Evolutionary conservation across 2,329 filamentous ascomycete species (phyloP), one percentile per base, ranked within the genome.

Genomic region (Paraconiothyrium sp.): DNA sequence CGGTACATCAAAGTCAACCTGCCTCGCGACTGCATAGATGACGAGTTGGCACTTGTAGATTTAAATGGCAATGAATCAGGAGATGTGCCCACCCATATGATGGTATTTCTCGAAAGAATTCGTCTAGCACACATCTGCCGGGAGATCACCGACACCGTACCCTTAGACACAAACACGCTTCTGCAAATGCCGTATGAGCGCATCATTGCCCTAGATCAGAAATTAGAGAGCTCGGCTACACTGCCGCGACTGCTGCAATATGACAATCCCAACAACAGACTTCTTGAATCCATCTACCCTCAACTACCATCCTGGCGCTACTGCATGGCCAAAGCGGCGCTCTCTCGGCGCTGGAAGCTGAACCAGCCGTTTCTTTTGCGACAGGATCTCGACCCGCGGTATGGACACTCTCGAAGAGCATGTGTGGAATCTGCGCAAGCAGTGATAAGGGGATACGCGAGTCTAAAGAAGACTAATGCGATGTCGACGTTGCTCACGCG

Each of bases 1-100:
- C 64, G 65, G 4, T 78, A 81, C 10, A 80, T 80, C 71, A 70
- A 65, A 22, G 76, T 76, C 6, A 71, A 74, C 14, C 75, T 74
- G 27, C 79, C 80, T 34, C 60, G 58, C 14, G 77, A 80, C 60
- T 64, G 69, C 1, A 67, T 75, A 30, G 79, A 81, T 57, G 66
- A 72, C 14, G 70, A 74, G 64, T 77, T 55, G 68, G 67, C n/a
- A 3, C 32, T 54, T 2, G 72, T 67, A 60, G 54, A 37, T 39
- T 24, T 37, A 11, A 39, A 58, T 8, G 62, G 62, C 22, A 64
- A 6, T 16, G 22, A 61, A 16, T 64, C 68, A 13, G 39, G 39
- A 13, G 59, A 65, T 2, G 65, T 72, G 22, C 70, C 79, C 0
- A 80, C 78, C 0, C 65, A 72, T 14, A 79, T 80, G 74, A 77